Evolutionary conservation across 2,329 filamentous ascomycete genomes (phyloP).

Genomic region (Paecilomyces sp.): DNA sequence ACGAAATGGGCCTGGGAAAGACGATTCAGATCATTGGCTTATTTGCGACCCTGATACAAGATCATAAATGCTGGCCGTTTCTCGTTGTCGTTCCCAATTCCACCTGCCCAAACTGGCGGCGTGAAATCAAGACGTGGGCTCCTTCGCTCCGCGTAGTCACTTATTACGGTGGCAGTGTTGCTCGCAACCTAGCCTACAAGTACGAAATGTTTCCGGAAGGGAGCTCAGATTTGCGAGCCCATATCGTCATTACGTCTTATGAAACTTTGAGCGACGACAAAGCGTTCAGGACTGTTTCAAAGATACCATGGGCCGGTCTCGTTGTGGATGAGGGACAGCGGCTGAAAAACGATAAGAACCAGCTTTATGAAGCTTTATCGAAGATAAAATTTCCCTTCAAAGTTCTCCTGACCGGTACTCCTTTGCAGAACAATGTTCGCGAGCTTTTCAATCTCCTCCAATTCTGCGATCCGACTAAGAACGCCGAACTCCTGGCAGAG

Average conservation of each 20-base stretch:
- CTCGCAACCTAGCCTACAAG: conserved; percentile 69
- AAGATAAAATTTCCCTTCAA: conserved; percentile 74
- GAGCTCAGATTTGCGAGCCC: conserved; percentile 66
- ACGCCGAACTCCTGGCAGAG: conserved; percentile 67
- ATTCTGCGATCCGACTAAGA: conserved; percentile 68
- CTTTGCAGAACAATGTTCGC: conserved; percentile 74
- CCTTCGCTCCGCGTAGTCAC: conserved; percentile 82
- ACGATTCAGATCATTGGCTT: conserved; percentile 88
- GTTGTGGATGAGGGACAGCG: conserved; percentile 94
- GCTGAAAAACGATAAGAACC: conserved; percentile 83
- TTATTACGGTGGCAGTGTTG: conserved; percentile 71
- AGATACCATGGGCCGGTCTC: conserved; percentile 75
- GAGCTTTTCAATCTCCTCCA: conserved; percentile 96
- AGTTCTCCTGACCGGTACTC: conserved; percentile 79
- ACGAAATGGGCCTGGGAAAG: conserved; percentile 98
- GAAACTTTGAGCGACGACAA: conserved; percentile 74
- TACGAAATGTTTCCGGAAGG: conserved; percentile 73
- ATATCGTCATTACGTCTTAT: conserved; percentile 92
- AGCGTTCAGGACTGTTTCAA: conserved; percentile 58
- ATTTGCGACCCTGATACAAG: conserved; percentile 64
- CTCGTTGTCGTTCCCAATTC: conserved; percentile 89
- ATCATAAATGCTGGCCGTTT: conserved; percentile 78
- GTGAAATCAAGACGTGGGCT: conserved; percentile 91
- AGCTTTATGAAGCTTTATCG: conserved; percentile 68
- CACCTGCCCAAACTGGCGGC: conserved; percentile 94